phyloP scores from a whole-genome alignment of 2,329 filamentous ascomycete species.

The Rhynchosporium graminicola region DNA sequence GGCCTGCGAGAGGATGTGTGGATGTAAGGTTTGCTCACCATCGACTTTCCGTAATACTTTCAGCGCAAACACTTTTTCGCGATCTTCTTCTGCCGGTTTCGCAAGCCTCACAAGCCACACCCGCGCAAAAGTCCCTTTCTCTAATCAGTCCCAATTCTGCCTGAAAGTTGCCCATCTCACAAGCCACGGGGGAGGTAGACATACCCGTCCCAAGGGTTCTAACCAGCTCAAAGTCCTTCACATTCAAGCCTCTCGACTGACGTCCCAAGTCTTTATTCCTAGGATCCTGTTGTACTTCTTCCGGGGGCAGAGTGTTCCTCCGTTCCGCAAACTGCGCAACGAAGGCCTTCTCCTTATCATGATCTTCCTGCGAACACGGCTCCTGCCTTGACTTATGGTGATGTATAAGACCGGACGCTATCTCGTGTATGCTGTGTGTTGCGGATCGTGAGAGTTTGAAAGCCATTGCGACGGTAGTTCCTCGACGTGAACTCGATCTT shows the following conservation, averaged over 20 bases:
- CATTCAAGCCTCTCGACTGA: slow-evolving; percentile 40
- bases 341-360: slow-evolving; percentile 36
- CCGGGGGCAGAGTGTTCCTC: slow-evolving; percentile 29
- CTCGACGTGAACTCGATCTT: slow-evolving; percentile 4
- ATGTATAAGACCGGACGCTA: slow-evolving; percentile 16
- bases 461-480: slow-evolving; percentile 14
- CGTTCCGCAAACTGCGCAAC: slow-evolving; percentile 33
- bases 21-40: slow-evolving; percentile 36
- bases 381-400: slow-evolving; percentile 9
- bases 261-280: slow-evolving; percentile 36
- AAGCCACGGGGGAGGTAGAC: slow-evolving; percentile 29
- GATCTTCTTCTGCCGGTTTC: slow-evolving; percentile 53
- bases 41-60: slow-evolving; percentile 75
- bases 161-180: background rate
- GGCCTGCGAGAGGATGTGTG: background rate
- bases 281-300: slow-evolving; percentile 33
- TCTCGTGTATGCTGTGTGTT: slow-evolving; percentile 17
- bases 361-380: slow-evolving; percentile 18
- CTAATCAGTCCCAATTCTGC: slow-evolving; percentile 22
- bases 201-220: slow-evolving; percentile 76
- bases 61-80: slow-evolving; percentile 72
- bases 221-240: slow-evolving; percentile 69
- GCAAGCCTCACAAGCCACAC: slow-evolving; percentile 75
- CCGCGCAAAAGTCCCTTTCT: slow-evolving; percentile 73
- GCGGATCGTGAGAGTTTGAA: slow-evolving; percentile 12